Percentiles rank a stretch among this genome's conserved stretches.
These are phyloP conservation scores for Solanum gandarillasii DNA, from an alignment of 257 asterid species.

Conservation along the genomic window DNA sequence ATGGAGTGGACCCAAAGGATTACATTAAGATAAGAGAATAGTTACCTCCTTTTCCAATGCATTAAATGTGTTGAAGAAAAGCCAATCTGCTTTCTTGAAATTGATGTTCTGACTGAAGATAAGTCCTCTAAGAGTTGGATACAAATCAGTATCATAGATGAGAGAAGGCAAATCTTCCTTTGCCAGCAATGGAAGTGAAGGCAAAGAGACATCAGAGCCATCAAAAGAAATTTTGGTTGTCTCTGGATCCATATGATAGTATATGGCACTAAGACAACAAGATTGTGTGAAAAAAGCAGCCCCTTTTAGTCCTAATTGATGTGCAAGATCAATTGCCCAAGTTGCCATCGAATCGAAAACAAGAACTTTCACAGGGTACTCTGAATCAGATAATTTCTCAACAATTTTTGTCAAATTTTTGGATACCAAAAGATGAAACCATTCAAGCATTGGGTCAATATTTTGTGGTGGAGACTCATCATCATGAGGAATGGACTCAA, in stretches of 20 bases:
- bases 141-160: slow-evolving; percentile 1
- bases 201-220: slow-evolving; percentile 2
- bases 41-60: background rate
- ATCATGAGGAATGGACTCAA: slow-evolving; percentile 19
- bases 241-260: slow-evolving; percentile 25
- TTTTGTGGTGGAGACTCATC: background rate
- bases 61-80: slow-evolving; percentile 27
- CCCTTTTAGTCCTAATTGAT: slow-evolving; percentile 10
- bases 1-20: background rate
- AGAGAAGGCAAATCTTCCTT: slow-evolving; percentile 28
- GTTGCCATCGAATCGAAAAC: slow-evolving; percentile 16
- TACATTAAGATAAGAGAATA: background rate
- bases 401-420: slow-evolving; percentile 12
- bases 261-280: slow-evolving; percentile 19
- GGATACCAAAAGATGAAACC: background rate
- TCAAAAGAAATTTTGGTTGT: slow-evolving; percentile 2
- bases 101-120: slow-evolving; percentile 15
- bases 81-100: slow-evolving; percentile 28
- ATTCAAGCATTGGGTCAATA: background rate
- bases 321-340: slow-evolving; percentile 13
- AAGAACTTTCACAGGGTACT: slow-evolving; percentile 1
- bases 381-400: background rate
- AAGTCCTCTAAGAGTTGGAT: slow-evolving; percentile 2
- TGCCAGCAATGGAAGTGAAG: slow-evolving; percentile 9
- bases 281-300: slow-evolving; percentile 38